These are phyloP conservation scores for Suillus plorans DNA, from an alignment of 768 basidiomycete genomes.

Conservation along the genomic window DNA sequence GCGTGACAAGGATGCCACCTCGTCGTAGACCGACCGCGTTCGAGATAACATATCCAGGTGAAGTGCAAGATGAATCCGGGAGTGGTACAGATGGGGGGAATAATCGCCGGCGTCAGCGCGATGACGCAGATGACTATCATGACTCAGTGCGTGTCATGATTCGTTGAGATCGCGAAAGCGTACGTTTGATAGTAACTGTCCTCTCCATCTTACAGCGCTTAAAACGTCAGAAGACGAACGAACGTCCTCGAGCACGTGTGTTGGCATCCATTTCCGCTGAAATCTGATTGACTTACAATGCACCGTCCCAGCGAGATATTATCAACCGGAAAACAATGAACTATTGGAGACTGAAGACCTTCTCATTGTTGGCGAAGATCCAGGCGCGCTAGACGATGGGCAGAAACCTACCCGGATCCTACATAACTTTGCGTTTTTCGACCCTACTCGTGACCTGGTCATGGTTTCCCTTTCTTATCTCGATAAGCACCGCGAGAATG, in stretches of 20 bases:
- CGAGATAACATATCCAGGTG: constrained; percentile 50
- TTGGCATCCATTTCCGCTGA: not conserved
- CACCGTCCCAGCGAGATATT: constrained; percentile 37
- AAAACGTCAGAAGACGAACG: constrained; percentile 30
- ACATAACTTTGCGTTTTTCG: constrained; percentile 60
- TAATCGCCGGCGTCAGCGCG: constrained; percentile 27
- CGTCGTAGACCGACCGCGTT: constrained; percentile 51
- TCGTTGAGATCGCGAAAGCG: not conserved
- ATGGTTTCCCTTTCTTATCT: constrained; percentile 49
- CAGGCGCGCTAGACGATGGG: constrained; percentile 33
- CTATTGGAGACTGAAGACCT: constrained; percentile 36
- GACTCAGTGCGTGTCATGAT: constrained; percentile 16
- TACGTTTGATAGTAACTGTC: not conserved
- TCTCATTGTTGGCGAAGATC: constrained; percentile 42
- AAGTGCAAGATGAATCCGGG: constrained; percentile 20
- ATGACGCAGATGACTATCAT: constrained; percentile 9
- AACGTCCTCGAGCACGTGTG: constrained; percentile 16
- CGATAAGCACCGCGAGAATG: constrained; percentile 38
- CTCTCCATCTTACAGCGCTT: constrained; percentile 12
- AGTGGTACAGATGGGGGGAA: constrained; percentile 22
- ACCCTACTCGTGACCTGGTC: constrained; percentile 44
- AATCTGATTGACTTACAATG: not conserved
- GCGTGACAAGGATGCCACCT: constrained; percentile 30
- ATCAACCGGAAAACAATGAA: constrained; percentile 32
- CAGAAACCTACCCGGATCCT: constrained; percentile 59